A percentile compares a stretch with the other conserved stretches of the same genome.
Conservation (phyloP, 495 filamentous ascomycete genomes). For the Aspergillus indologenus region DNA sequence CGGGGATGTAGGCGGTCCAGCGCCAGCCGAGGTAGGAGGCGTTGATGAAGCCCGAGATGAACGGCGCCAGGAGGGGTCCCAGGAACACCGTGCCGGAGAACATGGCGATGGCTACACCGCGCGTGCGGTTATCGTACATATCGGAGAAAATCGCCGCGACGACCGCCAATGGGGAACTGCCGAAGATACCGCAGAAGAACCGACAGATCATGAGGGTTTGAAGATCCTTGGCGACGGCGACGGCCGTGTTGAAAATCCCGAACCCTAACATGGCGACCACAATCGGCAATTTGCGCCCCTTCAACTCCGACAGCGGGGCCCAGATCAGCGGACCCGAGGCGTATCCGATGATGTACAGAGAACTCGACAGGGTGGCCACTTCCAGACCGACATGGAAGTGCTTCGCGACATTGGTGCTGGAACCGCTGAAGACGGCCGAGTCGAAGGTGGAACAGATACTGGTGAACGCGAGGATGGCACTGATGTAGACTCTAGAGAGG, state of each 20-base stretch:
- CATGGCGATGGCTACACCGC: constrained; percentile 73
- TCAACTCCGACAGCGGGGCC: constrained; percentile 7
- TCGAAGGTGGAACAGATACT: constrained; percentile 42
- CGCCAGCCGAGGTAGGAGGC: constrained; percentile 72
- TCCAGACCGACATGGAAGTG: constrained; percentile 6
- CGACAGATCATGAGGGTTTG: constrained; percentile 81
- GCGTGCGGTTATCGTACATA: constrained; percentile 75
- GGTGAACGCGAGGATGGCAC: constrained; percentile 37
- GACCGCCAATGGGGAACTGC: constrained; percentile 74
- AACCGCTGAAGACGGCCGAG: constrained; percentile 32
- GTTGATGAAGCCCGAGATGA: constrained; percentile 81
- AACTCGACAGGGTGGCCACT: constrained; percentile 5
- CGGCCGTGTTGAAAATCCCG: constrained; percentile 68
- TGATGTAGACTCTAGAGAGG: constrained; percentile 6
- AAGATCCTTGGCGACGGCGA: constrained; percentile 71
- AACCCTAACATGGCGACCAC: constrained; percentile 28
- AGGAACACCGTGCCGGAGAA: constrained; percentile 85
- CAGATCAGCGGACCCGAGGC: constrained; percentile 8
- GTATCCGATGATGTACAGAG: constrained; percentile 6
- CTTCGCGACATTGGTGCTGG: neutral
- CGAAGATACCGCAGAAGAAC: constrained; percentile 75
- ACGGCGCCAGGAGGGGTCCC: constrained; percentile 77
- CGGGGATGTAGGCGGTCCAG: constrained; percentile 74
- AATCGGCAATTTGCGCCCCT: constrained; percentile 1
- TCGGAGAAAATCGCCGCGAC: constrained; percentile 88